phyloP scores from a whole-genome alignment of 257 asterid genomes.

The Anisodus acutangulus region DNA sequence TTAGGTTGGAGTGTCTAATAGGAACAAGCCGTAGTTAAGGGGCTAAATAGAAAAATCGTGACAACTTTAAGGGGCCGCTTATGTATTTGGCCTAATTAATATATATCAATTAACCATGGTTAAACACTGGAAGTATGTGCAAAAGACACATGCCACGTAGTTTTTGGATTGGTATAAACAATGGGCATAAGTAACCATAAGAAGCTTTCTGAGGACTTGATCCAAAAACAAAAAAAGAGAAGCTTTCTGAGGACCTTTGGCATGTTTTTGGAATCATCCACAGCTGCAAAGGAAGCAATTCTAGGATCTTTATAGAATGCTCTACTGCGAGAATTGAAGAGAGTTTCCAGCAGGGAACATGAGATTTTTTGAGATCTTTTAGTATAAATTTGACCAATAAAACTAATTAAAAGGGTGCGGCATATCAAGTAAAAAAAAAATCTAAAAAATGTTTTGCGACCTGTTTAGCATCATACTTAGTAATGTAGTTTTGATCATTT shows the following conservation, averaged over 20 bases:
- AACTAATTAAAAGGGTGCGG: background rate
- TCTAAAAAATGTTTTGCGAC: background rate
- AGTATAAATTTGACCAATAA: background rate
- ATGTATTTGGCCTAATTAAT: too few species aligned
- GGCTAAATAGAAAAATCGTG: too few species aligned
- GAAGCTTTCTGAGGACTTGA: background rate
- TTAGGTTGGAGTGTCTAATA: too few species aligned
- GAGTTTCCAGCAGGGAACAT: background rate
- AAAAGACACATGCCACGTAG: background rate
- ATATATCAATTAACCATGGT: background rate
- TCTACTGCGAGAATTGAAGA: background rate
- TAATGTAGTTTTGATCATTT: background rate
- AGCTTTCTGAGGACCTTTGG: background rate
- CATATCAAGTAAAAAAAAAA: background rate
- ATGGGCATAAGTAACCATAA: background rate
- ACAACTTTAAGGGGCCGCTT: too few species aligned
- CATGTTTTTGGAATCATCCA: background rate
- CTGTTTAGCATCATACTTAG: background rate
- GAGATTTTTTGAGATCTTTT: too few species aligned
- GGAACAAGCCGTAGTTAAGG: too few species aligned
- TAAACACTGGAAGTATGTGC: background rate
- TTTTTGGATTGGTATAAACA: background rate
- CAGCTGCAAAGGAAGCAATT: background rate
- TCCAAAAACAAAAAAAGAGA: too few species aligned
- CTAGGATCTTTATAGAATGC: background rate